phyloP scores from a whole-genome alignment of 164 flowering plant species.

The Liquidambar formosana region DNA sequence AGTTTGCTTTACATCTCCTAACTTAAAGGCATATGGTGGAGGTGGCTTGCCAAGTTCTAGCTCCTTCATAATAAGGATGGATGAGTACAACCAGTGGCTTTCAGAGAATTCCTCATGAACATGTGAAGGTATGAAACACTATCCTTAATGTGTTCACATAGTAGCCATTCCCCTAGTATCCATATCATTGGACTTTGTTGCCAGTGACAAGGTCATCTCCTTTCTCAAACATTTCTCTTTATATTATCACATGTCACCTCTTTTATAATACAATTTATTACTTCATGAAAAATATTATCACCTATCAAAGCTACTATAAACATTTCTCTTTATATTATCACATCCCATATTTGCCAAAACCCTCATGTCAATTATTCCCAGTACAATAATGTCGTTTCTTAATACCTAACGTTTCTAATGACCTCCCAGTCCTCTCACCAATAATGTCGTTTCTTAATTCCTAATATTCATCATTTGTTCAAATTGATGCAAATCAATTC shows the following conservation, averaged over 20 bases:
- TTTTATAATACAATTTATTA: no score
- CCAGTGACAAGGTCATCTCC: neutral
- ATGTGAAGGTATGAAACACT: conserved; percentile 17
- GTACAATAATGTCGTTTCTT: neutral
- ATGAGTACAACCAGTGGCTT: conserved; percentile 82
- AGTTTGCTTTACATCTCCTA: conserved; percentile 9
- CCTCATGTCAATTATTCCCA: neutral
- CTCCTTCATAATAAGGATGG: conserved; percentile 93
- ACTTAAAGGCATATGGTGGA: conserved; percentile 89
- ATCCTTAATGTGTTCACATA: neutral
- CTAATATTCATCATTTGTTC: no score
- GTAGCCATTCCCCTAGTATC: neutral
- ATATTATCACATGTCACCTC: neutral
- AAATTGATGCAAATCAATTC: no score
- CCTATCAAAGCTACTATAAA: no score
- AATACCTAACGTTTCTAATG: neutral
- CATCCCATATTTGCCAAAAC: neutral
- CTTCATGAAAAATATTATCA: no score
- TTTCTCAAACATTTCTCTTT: neutral
- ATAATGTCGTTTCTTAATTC: no score
- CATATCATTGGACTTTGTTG: neutral
- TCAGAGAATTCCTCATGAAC: conserved; percentile 19
- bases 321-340: neutral
- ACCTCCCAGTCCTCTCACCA: no score
- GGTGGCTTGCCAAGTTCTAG: conserved; percentile 80